Evolutionary conservation across 495 filamentous ascomycete genomes (phyloP), one percentile per base, ranked within the genome.

Genomic region (Penicillium psychrofluorescens): DNA sequence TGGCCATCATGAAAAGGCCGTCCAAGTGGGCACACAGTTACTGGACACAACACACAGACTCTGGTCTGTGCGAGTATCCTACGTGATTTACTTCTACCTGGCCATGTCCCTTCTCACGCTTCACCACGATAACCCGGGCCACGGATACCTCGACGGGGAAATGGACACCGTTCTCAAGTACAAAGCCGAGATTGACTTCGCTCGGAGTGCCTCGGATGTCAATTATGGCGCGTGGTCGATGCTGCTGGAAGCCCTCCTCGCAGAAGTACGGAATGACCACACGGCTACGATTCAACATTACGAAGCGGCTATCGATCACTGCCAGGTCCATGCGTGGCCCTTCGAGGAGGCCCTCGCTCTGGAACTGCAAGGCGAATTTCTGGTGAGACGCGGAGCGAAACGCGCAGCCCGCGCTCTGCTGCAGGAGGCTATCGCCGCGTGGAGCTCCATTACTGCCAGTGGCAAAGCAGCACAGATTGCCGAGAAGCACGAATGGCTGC

Each of bases 181-280:
- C 22, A 79, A 83, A 49, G 70, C 73, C 29, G 75, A 78, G 57
- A 81, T 94, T 30, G 80, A 83, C 48, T 77, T 79, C 49, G 87
- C 82, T 67, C 70, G 83, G 43, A 62, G 63, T 15, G 70, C 85
- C 27, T 87, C 80, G 35, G 76, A 85, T 54, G 79, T 86, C 40
- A 95, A 95, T 56, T 95, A 94, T 56, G 65, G 82, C 16, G 74
- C 81, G 52, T 92, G 86, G 85, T 80, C 82, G 4, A 75, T 80
- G 46, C 61, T 88, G 15, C 67, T 95, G 4, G 83, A 87, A 35
- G 89, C 86, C 2, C 76, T 88, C 45, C 60, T 90, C 11, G 69
- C 68, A 14, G 87, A 95, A 51, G 66, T 87, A 45, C 69, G 66
- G 27, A 74, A 74, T 32, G 66, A 84, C 41, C 77, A 85, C 49